Conservation (phyloP, 305 asterid species). For the Solanum chacoense region DNA sequence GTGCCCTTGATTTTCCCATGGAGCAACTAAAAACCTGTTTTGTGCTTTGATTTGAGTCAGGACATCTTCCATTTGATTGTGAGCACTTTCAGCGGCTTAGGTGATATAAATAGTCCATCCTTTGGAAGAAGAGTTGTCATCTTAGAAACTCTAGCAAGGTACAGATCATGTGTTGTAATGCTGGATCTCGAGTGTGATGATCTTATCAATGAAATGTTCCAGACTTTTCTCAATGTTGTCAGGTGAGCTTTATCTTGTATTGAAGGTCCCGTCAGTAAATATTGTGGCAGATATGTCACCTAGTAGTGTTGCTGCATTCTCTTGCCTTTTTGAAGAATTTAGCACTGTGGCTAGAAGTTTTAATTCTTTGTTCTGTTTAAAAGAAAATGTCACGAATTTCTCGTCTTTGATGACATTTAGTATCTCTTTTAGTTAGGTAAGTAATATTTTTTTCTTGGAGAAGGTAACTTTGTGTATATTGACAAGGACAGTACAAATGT, state of each 20-base stretch:
- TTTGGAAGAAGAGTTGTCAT: slow-evolving; percentile 89
- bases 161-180: slow-evolving; percentile 94
- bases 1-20: slow-evolving; percentile 7
- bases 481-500: neutral
- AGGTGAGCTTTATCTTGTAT: slow-evolving; percentile 38
- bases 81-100: slow-evolving; percentile 85
- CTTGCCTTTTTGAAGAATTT: neutral
- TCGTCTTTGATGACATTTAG: neutral
- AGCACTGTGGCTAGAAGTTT: neutral
- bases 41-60: slow-evolving; percentile 26
- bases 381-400: neutral
- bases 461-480: neutral
- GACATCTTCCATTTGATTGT: slow-evolving; percentile 83
- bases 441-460: neutral
- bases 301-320: neutral
- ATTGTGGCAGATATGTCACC: neutral
- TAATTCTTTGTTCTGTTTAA: neutral
- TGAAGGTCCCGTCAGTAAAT: slow-evolving; percentile 1
- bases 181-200: slow-evolving; percentile 98
- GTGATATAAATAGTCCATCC: slow-evolving; percentile 58
- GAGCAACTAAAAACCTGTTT: slow-evolving; percentile 1
- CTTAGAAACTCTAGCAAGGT: slow-evolving; percentile 91
- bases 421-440: neutral
- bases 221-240: slow-evolving; percentile 65
- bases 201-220: slow-evolving; percentile 82